Evolutionary conservation across 1,284 basidiomycete genomes (phyloP), one percentile per base, ranked within the genome.

Genomic region (Phlebopus sp.): DNA sequence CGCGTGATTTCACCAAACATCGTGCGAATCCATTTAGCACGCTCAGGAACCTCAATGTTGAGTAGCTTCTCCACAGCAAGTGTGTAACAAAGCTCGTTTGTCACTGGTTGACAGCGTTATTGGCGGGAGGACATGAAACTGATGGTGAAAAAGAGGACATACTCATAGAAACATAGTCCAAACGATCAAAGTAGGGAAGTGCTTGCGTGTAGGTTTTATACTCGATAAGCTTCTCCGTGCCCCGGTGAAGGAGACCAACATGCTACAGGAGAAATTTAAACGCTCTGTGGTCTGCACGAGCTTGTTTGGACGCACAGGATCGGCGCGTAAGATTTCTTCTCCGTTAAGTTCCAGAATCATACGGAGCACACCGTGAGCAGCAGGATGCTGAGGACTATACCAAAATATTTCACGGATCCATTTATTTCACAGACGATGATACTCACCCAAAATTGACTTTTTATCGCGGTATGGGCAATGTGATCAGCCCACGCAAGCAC

Each of bases 121-220:
- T 13, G 2, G 13, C 59, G 1, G 47, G 3, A 2, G n/a, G 7
- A 37, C 39, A 25, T 21, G 4, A 21, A 14, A 2, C 21, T 31
- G 17, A 34, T 13, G 27, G 7, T 8, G 31, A 18, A 13, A 14
- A 35, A n/a, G 40, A n/a, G 18, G 10, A 74, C 86, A 45, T 60
- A 93, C 92, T 97, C 96, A 98, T 98, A 42, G 95, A 97, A 48
- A 97, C 94, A 64, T 99, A 99, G 77, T 99, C 96, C 55, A 99
- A 80, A 64, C 96, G 92, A 71, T 99, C 96, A 70, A 99, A 99
- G 76, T 99, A 98, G 2, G 96, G 97, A n/a, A 97, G 75, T 2
- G 96, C 96, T 75, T 98, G 97, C 13, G 86, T 92, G 69, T 98
- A 99, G 9, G 89, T 98, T 78, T 99, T 99, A 81, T 96, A 97